These are phyloP conservation scores for Drechslerella dactyloides DNA, from an alignment of 2,329 filamentous ascomycete species.

Conservation along the genomic window DNA sequence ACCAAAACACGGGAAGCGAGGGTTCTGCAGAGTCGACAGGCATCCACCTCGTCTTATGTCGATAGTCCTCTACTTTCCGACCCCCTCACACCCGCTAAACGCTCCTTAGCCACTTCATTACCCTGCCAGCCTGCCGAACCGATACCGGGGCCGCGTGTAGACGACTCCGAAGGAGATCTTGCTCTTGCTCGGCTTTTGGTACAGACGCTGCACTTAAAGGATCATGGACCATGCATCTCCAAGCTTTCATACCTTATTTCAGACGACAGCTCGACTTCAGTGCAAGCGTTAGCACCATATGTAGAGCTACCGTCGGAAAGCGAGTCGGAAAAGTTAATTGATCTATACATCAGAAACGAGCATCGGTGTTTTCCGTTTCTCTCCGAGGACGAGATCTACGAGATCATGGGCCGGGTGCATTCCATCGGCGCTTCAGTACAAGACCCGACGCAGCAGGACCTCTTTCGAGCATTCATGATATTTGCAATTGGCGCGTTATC, in stretches of 20 bases:
- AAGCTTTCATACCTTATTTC: conserved; percentile 35
- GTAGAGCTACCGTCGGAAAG: conserved; percentile 11
- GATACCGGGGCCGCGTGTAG: neutral
- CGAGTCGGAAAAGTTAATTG: neutral
- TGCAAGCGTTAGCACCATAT: neutral
- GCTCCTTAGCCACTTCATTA: conserved; percentile 35
- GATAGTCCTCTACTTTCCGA: conserved; percentile 26
- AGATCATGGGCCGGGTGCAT: conserved; percentile 9
- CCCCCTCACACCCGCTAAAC: conserved; percentile 23
- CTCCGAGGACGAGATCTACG: conserved; percentile 7
- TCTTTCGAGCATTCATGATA: conserved; percentile 40
- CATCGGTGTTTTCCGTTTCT: conserved; percentile 41
- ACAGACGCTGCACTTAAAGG: conserved; percentile 39
- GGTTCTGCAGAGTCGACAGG: conserved; percentile 11
- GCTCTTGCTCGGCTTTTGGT: conserved; percentile 37
- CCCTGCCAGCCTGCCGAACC: neutral
- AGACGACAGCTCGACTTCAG: conserved; percentile 7
- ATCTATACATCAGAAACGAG: conserved; percentile 25
- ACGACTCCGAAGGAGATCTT: conserved; percentile 12
- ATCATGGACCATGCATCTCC: conserved; percentile 36
- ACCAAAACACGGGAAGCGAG: conserved; percentile 23
- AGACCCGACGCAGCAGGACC: conserved; percentile 12
- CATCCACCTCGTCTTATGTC: conserved; percentile 20
- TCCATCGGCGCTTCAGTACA: neutral
- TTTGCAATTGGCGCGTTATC: conserved; percentile 38